Base-by-base conservation (phyloP, 345 rosid genomes). In the Crucihimalaya himalaica region DNA sequence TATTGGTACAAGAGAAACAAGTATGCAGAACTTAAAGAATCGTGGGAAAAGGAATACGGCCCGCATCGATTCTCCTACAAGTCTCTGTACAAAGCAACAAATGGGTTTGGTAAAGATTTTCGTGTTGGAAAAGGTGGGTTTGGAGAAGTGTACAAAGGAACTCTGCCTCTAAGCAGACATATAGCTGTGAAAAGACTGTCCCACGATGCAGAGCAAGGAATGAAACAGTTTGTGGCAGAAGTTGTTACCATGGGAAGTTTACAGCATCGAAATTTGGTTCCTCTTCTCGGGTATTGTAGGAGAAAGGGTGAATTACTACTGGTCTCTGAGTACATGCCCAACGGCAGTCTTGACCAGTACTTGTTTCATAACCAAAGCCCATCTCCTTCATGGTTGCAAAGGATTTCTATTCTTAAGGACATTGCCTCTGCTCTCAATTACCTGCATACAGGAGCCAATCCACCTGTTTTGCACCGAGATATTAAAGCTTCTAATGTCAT, bases 161-260 rank as follows among this genome's bases (percentile, higher is more conserved):
- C 53, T 5, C 39, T 81, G 1, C 74, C 84, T 1, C 21, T 71
- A 29, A 45, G 76, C 3, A 31, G 28, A 14, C 56, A 63, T 51
- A 73, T 85, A 15, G 88, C 83, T 1, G 87, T 86, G 19, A 88
- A 88, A 53, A 83, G 74, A 40, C 34, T 90, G 5, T 78, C 81
- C 0, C 85, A 83, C 34, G 68, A 77, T 59, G 57, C 82, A 35
- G 19, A 72, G 35, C 82, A 81, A 58, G 82, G 84, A 10, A 81
- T 85, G 86, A 79, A 75, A 75, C 80, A 83, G 28, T 85, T 81
- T 54, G 81, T 85, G 12, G 74, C 88, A 0, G 83, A 85, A 76
- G 79, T 85, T 34, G 76, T 72, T 1, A 77, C 82, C 47, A 74
- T 83, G 82, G 77, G 83, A 63, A 83, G 12, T 52, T 72, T 85